Evolutionary conservation across 352 stramenopile genomes (phyloP), one percentile per base, ranked within the genome.

Genomic region (Phytophthora vignae): DNA sequence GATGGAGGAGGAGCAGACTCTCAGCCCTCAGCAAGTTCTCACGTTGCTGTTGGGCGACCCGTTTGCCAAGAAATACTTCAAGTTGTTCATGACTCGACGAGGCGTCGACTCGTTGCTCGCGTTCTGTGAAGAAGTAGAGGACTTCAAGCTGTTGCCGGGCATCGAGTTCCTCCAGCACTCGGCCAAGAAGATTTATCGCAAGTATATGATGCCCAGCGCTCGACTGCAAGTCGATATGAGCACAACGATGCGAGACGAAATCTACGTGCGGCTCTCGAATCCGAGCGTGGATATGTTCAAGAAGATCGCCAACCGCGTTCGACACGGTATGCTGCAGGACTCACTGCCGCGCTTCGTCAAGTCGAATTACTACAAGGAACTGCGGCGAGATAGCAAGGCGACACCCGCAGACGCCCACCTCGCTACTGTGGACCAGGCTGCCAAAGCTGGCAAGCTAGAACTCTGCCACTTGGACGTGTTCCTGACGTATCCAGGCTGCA

Each of bases 251-350:
- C 87, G 88, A 11, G 82, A 93, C 33, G 88, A 95, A 50, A 92
- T 95, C 64, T 85, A 72, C 42, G 66, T 87, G 58, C 74, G 77
- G 17, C 71, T 95, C 21, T 49, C 81, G 17, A 92, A 90, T 33
- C 88, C 88, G 48, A 90, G 81, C 22, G 85, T 94, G 27, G 88
- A 95, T 53, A 95, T 95, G 88, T 95, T 95, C 64, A 94, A 93
- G 61, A 87, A 85, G 46, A 94, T 94, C 57, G 82, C 83, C 19
- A 78, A 66, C 29, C 76, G 87, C 4, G 79, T 93, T 31, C 80
- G 82, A 1, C 77, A 92, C 15, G 87, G 86, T 0, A 91, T 95
- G 82, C 74, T 95, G 27, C 86, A 93, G 60, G 88, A 95, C 55
- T 93, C 88, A 22, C 61, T 95, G 54, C 84, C 81, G 14, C 83